Percentiles rank a stretch among this genome's conserved stretches.
Evolutionary conservation across 2,329 filamentous ascomycete species (phyloP).

Genomic region (Colletotrichum costaricense): DNA sequence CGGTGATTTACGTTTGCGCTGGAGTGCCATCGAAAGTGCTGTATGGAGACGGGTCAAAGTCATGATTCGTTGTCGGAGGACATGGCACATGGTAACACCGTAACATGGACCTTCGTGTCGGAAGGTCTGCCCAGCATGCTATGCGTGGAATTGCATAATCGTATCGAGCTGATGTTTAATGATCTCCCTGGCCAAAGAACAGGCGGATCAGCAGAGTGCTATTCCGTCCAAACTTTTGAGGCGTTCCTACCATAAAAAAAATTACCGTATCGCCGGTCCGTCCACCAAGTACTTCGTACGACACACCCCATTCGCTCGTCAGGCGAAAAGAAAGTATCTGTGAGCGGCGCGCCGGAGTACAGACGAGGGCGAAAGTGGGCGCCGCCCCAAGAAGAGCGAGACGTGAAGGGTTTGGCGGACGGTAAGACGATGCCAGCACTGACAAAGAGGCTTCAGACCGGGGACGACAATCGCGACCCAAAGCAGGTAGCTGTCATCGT

Average conservation of each 20-base stretch:
- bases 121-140: neutral
- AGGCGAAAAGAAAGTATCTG: neutral
- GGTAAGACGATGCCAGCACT: neutral
- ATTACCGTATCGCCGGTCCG: neutral
- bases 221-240: conserved; percentile 1
- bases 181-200: neutral
- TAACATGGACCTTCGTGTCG: neutral
- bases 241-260: neutral
- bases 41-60: neutral
- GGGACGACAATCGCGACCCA: conserved; percentile 5
- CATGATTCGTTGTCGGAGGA: neutral
- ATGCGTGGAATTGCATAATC: neutral
- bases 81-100: neutral
- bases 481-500: conserved; percentile 7
- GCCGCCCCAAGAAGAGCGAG: neutral
- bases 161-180: neutral
- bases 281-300: neutral
- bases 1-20: conserved; percentile 3
- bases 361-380: neutral
- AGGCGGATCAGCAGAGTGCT: conserved; percentile 2
- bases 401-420: neutral
- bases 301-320: neutral
- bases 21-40: neutral
- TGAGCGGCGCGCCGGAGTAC: neutral
- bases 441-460: neutral